Evolutionary conservation across 345 rosid species (phyloP).

Genomic region (Salix koriyanagi): DNA sequence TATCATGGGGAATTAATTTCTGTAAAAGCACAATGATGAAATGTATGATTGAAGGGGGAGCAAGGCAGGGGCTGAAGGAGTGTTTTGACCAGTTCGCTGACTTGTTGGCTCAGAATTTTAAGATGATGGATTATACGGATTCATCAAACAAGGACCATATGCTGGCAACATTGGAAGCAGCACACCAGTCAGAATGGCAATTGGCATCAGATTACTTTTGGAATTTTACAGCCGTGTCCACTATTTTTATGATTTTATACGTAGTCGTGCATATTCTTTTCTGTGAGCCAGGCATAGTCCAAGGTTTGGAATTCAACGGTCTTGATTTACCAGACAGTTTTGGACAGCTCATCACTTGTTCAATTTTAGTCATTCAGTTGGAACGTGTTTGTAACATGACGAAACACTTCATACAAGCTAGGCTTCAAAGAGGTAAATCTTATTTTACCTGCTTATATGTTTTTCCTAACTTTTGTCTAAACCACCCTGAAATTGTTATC

Average conservation of each 20-base stretch:
- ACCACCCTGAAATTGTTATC: background rate
- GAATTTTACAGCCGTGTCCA: slow-evolving; percentile 58
- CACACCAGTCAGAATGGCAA: slow-evolving; percentile 57
- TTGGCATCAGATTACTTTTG: slow-evolving; percentile 58
- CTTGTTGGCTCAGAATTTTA: slow-evolving; percentile 51
- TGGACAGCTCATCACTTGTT: slow-evolving; percentile 64
- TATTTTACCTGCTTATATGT: background rate
- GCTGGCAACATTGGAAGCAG: slow-evolving; percentile 59
- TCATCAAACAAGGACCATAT: slow-evolving; percentile 45
- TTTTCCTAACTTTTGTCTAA: background rate
- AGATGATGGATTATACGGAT: slow-evolving; percentile 35
- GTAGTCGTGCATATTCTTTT: slow-evolving; percentile 55
- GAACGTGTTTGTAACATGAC: slow-evolving; percentile 62
- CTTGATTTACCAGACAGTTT: slow-evolving; percentile 88
- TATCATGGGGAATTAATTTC: slow-evolving; percentile 74
- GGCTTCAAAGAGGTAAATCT: slow-evolving; percentile 56
- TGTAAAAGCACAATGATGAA: slow-evolving; percentile 68
- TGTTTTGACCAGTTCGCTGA: slow-evolving; percentile 62
- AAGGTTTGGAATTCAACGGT: slow-evolving; percentile 69
- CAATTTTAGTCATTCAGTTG: slow-evolving; percentile 53
- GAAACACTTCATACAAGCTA: slow-evolving; percentile 63
- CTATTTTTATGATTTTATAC: slow-evolving; percentile 48
- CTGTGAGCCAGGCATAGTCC: slow-evolving; percentile 44
- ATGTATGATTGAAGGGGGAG: slow-evolving; percentile 88
- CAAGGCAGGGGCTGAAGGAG: slow-evolving; percentile 67